phyloP scores from a whole-genome alignment of 2,329 filamentous ascomycete species.

The Endoconidiophora laricicola region DNA sequence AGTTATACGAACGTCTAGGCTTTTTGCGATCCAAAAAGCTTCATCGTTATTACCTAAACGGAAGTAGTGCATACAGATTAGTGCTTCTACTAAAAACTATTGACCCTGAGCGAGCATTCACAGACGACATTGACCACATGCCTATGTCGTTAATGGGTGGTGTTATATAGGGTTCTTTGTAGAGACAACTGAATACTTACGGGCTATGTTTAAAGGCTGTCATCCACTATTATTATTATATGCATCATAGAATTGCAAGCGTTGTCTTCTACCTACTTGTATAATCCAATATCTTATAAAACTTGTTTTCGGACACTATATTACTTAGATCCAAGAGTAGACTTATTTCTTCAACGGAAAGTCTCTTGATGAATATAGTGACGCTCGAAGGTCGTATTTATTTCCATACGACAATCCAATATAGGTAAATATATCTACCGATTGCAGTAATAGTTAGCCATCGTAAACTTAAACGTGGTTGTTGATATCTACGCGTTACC shows the following conservation, averaged over 20 bases:
- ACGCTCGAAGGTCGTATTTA: slow-evolving; percentile 43
- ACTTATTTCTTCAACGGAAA: slow-evolving; percentile 1
- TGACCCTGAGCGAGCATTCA: slow-evolving; percentile 17
- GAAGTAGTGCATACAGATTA: slow-evolving; percentile 82
- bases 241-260: no score
- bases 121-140: background rate
- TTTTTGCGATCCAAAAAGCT: slow-evolving; percentile 85
- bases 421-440: slow-evolving; percentile 49
- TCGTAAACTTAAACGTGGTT: no score
- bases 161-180: background rate
- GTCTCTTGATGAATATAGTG: slow-evolving; percentile 26
- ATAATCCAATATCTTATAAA: no score
- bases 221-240: no score
- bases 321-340: background rate
- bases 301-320: no score
- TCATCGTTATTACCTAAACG: slow-evolving; percentile 91
- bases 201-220: no score
- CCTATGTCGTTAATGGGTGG: background rate
- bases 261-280: no score
- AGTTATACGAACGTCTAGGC: slow-evolving; percentile 80
- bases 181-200: no score
- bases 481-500: background rate
- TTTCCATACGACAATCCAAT: slow-evolving; percentile 45
- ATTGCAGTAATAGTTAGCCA: slow-evolving; percentile 8
- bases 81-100: slow-evolving; percentile 57